These are phyloP conservation scores for Aspergillus phoenicis DNA, from an alignment of 2,329 filamentous ascomycete species.

Conservation along the genomic window DNA sequence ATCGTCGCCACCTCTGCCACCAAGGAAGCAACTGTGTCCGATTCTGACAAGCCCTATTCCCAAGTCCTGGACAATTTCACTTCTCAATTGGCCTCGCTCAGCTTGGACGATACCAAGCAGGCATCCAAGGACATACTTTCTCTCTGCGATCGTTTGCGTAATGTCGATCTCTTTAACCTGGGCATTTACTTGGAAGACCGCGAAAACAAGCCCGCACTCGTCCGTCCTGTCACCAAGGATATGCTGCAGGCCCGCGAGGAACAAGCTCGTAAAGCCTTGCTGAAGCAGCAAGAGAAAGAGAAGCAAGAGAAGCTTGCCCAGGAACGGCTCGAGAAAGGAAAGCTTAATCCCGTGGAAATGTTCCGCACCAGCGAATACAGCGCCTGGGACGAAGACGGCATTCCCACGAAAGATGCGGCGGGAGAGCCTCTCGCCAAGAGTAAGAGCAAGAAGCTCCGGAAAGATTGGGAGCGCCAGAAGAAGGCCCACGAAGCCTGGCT, in stretches of 20 bases:
- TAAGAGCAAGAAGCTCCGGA: slow-evolving; percentile 77
- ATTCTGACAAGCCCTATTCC: slow-evolving; percentile 49
- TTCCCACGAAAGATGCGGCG: slow-evolving; percentile 75
- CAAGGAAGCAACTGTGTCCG: slow-evolving; percentile 26
- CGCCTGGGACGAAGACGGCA: slow-evolving; percentile 79
- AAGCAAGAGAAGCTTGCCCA: slow-evolving; percentile 47
- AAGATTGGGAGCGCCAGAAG: slow-evolving; percentile 89
- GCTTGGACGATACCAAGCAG: slow-evolving; percentile 47
- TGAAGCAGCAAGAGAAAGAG: slow-evolving; percentile 53
- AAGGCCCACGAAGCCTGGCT: slow-evolving; percentile 51
- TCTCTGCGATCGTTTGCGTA: slow-evolving; percentile 78
- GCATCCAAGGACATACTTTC: slow-evolving; percentile 72
- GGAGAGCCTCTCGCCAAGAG: slow-evolving; percentile 82
- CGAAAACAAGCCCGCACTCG: slow-evolving; percentile 65
- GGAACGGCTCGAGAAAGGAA: slow-evolving; percentile 56
- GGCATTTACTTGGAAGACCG: slow-evolving; percentile 89
- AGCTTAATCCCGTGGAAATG: slow-evolving; percentile 43
- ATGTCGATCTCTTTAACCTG: slow-evolving; percentile 77
- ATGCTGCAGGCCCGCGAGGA: slow-evolving; percentile 59
- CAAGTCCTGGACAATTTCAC: slow-evolving; percentile 50
- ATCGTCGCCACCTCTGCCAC: slow-evolving; percentile 37
- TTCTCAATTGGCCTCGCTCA: slow-evolving; percentile 37
- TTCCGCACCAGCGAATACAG: slow-evolving; percentile 65
- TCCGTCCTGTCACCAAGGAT: slow-evolving; percentile 65
- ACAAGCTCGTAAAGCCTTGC: slow-evolving; percentile 52